Percentiles rank a stretch among this genome's conserved stretches.
Conservation (phyloP, 2,329 filamentous ascomycete genomes). For the Pyrenochaeta sp. region DNA sequence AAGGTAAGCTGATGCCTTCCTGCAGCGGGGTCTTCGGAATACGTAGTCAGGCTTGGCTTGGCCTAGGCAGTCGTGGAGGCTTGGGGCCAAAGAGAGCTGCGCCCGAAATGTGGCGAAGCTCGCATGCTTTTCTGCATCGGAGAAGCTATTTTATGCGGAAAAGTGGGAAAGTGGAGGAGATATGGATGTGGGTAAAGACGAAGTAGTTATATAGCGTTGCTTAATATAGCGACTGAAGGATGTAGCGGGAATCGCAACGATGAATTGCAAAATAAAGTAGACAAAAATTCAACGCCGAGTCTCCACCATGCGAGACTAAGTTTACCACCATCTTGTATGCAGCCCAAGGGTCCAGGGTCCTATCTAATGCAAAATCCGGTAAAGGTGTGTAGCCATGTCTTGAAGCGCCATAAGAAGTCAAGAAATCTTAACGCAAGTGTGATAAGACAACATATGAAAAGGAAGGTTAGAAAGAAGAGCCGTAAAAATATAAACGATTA, state of each 20-base stretch:
- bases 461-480: not conserved
- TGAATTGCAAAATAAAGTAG: conserved; percentile 1
- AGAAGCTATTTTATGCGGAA: not conserved
- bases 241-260: conserved; percentile 10
- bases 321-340: conserved; percentile 1
- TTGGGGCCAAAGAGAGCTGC: conserved; percentile 14
- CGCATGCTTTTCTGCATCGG: conserved; percentile 6
- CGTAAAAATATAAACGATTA: conserved; percentile 12
- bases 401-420: conserved; percentile 1
- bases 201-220: conserved; percentile 12
- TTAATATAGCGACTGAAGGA: not conserved
- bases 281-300: conserved; percentile 3
- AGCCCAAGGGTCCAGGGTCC: not conserved
- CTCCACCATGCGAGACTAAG: conserved; percentile 1
- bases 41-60: conserved; percentile 5
- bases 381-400: conserved; percentile 6
- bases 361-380: conserved; percentile 8
- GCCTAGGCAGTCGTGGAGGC: conserved; percentile 15
- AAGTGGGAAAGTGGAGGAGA: not conserved
- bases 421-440: not conserved
- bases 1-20: conserved; percentile 20
- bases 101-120: conserved; percentile 19
- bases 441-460: not conserved
- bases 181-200: conserved; percentile 1
- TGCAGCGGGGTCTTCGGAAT: conserved; percentile 11